phyloP scores from a whole-genome alignment of 2,329 filamentous ascomycete species.

The Colletotrichum simmondsii region DNA sequence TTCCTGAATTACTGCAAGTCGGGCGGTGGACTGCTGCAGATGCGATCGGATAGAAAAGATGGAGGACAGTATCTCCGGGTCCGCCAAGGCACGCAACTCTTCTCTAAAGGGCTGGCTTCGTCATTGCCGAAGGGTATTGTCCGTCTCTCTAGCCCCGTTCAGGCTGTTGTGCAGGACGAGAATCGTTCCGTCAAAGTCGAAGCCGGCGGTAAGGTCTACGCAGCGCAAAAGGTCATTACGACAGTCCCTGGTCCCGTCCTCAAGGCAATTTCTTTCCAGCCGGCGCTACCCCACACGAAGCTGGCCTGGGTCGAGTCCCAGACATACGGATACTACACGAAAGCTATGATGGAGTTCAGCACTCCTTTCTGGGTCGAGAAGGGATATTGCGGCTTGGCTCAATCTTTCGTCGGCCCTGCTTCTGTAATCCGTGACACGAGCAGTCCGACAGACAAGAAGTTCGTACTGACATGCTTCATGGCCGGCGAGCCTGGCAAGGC shows the following conservation, averaged over 20 bases:
- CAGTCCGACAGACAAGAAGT: conserved; percentile 41
- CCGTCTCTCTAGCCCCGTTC: conserved; percentile 45
- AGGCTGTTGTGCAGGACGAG: conserved; percentile 41
- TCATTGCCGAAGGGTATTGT: conserved; percentile 43
- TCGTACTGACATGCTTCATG: conserved; percentile 54
- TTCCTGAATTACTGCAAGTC: conserved; percentile 67
- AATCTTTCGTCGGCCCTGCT: conserved; percentile 57
- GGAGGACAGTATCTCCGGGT: conserved; percentile 65
- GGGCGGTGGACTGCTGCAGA: conserved; percentile 61
- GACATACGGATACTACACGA: conserved; percentile 60
- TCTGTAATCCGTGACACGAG: conserved; percentile 57
- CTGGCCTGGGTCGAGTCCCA: conserved; percentile 44
- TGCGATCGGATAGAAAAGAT: conserved; percentile 62
- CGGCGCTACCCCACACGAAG: conserved; percentile 55
- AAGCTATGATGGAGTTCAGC: conserved; percentile 57
- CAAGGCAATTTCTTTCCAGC: conserved; percentile 57
- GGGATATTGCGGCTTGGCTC: conserved; percentile 56
- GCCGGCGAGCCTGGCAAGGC: conserved; percentile 45
- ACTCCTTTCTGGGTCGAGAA: conserved; percentile 49
- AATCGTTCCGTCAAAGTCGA: conserved; percentile 9
- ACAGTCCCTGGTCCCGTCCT: conserved; percentile 59
- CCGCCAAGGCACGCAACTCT: conserved; percentile 56
- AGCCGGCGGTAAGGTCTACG: conserved; percentile 41
- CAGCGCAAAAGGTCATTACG: conserved; percentile 57
- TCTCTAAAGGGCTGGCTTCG: conserved; percentile 49